Evolutionary conservation across 768 basidiomycete genomes (phyloP), one percentile per base, ranked within the genome.

Genomic region (Ramaria sp.): DNA sequence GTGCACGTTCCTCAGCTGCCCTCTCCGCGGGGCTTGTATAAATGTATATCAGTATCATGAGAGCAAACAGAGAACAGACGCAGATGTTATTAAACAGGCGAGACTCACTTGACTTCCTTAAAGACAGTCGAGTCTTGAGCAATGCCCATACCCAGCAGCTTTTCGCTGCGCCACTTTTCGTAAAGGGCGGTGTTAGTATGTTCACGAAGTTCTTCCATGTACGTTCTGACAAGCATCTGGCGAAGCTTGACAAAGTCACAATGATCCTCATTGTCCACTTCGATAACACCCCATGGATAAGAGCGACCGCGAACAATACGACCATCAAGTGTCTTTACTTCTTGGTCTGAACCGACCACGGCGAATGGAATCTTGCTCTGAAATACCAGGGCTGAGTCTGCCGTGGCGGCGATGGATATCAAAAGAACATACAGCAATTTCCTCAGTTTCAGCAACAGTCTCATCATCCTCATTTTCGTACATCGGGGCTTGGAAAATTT

Each of bases 401-500:
- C 48, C 12, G 13, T 37, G 22, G 4, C 9, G 28, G 25, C 16
- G 1, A 44, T 13, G 6, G 3, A 25, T n/a, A 27, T 32, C 18
- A 22, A n/a, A 16, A 32, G 5, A 16, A 50, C 60, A 27, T 45
- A 61, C 61, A 41, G 87, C 85, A 63, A 99, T 98, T 71, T 96
- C 96, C 70, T 97, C 95, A 39, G 90, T 88, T 70, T 99, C 96
- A 5, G 91, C 90, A 55, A 98, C 73, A 1, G 94, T 96, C 73
- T 99, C 96, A 67, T 98, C 96, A 61, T 99, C 96, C 69, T 99
- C 96, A 61, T 94, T 92, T 56, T 98, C 94, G 64, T 99, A 98
- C 1, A 85, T 85, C 0, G 96, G 96, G 1, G 96, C 94, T 67
- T 95, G 87, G 85, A 96, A 99, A 66, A 97, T 98, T 61, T 90